phyloP scores from a whole-genome alignment of 768 basidiomycete species.

The Leccinum barrowsii region DNA sequence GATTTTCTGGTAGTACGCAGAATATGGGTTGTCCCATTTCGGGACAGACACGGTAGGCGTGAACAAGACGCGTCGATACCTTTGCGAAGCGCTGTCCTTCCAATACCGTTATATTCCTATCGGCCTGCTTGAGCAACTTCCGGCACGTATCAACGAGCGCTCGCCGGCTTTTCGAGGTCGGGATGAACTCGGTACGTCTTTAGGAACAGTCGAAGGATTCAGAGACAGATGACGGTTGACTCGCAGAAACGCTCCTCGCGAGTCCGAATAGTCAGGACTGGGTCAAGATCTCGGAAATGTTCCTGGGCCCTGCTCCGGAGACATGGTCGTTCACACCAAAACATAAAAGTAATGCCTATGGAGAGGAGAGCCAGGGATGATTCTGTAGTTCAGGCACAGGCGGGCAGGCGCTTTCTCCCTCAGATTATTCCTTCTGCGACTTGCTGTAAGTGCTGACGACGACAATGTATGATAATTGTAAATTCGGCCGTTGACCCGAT shows the following conservation, averaged over 20 bases:
- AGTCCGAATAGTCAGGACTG: slow-evolving; percentile 80
- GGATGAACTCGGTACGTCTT: slow-evolving; percentile 72
- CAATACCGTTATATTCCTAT: slow-evolving; percentile 95
- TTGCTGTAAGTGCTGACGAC: not conserved
- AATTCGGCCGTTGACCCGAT: not conserved
- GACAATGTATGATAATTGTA: not conserved
- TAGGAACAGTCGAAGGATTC: not conserved
- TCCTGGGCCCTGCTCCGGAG: slow-evolving; percentile 83
- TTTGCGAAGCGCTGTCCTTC: slow-evolving; percentile 94
- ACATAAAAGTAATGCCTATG: slow-evolving; percentile 86
- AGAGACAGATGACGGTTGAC: not conserved
- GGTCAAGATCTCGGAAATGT: slow-evolving; percentile 95
- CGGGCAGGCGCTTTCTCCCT: not conserved
- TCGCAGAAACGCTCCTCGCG: slow-evolving; percentile 75
- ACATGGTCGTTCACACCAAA: slow-evolving; percentile 86
- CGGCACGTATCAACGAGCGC: slow-evolving; percentile 84
- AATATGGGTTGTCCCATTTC: slow-evolving; percentile 83
- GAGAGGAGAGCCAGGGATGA: slow-evolving; percentile 60
- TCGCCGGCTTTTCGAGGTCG: slow-evolving; percentile 85
- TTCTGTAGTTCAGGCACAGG: slow-evolving; percentile 16
- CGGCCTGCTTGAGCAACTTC: slow-evolving; percentile 81
- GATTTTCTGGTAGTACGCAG: slow-evolving; percentile 61
- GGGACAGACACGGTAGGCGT: slow-evolving; percentile 87
- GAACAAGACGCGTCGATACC: slow-evolving; percentile 87
- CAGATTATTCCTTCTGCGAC: not conserved